Percentiles rank a stretch among this genome's conserved stretches.
Evolutionary conservation across 2,329 filamentous ascomycete genomes (phyloP).

Genomic region (Malbranchea cinnamomea): DNA sequence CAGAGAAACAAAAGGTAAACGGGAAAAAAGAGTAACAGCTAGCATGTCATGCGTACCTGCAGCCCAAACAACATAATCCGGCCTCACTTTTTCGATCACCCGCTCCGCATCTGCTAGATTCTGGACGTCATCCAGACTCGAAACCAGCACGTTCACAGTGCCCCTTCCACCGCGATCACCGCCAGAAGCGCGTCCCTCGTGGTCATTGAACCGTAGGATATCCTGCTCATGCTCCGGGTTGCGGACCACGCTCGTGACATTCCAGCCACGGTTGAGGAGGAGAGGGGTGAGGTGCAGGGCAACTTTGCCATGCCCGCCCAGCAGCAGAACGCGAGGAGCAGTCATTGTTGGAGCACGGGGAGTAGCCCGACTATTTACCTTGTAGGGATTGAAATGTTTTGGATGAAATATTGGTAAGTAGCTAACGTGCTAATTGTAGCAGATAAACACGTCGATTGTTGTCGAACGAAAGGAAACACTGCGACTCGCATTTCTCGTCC

Average conservation of each 20-base stretch:
- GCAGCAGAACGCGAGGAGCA: slow-evolving; percentile 57
- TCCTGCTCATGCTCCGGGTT: slow-evolving; percentile 50
- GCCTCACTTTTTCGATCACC: slow-evolving; percentile 36
- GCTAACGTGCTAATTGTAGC: too few species aligned
- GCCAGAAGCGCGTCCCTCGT: slow-evolving; percentile 39
- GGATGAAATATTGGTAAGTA: too few species aligned
- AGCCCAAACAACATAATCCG: slow-evolving; percentile 33
- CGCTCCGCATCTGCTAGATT: slow-evolving; percentile 45
- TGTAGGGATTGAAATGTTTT: too few species aligned
- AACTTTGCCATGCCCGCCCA: slow-evolving; percentile 72
- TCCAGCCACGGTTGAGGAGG: slow-evolving; percentile 59
- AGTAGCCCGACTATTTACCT: too few species aligned
- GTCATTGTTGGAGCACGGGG: too few species aligned
- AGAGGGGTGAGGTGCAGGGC: slow-evolving; percentile 61
- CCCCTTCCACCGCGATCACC: too few species aligned
- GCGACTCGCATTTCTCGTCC: too few species aligned
- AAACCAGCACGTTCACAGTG: slow-evolving; percentile 53
- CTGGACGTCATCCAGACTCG: slow-evolving; percentile 57
- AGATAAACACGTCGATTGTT: too few species aligned
- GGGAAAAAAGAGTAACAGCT: too few species aligned
- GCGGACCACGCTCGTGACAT: slow-evolving; percentile 65
- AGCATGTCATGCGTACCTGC: too few species aligned
- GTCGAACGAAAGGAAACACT: too few species aligned
- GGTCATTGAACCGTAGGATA: slow-evolving; percentile 45
- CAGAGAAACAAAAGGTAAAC: slow-evolving; percentile 5